Conservation (phyloP, 2,329 filamentous ascomycete species). For the Venturiaceae sp. region DNA sequence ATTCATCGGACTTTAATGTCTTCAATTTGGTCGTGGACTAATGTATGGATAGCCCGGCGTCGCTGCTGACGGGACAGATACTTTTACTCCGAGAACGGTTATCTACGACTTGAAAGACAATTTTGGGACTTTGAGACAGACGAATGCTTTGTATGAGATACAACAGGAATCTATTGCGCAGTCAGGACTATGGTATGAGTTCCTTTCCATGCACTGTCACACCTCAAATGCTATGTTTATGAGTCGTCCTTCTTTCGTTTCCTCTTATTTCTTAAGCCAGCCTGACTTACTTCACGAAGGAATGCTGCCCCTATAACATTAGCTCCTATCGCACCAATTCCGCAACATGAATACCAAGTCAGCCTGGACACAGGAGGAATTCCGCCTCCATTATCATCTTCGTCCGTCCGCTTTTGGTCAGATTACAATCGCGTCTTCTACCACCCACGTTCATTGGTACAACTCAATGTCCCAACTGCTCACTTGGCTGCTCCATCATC, state of each 20-base stretch:
- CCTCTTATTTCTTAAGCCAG: too few species aligned
- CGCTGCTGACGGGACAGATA: constrained; percentile 76
- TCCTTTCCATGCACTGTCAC: too few species aligned
- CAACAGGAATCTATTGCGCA: constrained; percentile 24
- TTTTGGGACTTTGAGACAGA: constrained; percentile 79
- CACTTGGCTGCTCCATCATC: constrained; percentile 44
- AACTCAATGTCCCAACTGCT: constrained; percentile 38
- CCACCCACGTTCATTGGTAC: constrained; percentile 78
- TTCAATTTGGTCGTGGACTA: neutral
- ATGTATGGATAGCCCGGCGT: constrained; percentile 51
- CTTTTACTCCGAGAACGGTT: constrained; percentile 81
- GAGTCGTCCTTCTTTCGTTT: too few species aligned
- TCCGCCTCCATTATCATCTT: constrained; percentile 54
- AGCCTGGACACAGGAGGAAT: constrained; percentile 63
- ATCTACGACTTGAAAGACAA: constrained; percentile 94
- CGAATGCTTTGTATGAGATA: constrained; percentile 77
- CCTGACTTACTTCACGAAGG: neutral
- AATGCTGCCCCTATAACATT: neutral
- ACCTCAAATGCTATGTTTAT: too few species aligned
- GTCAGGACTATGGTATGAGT: constrained; percentile 5
- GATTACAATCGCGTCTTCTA: constrained; percentile 92
- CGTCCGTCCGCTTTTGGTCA: constrained; percentile 87
- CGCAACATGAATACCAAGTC: constrained; percentile 65
- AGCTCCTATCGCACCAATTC: constrained; percentile 38
- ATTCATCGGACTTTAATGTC: neutral